A percentile compares a stretch with the other conserved stretches of the same genome.
These are phyloP conservation scores for Phanerochaete carnosa DNA, from an alignment of 768 basidiomycete species.

Conservation along the genomic window DNA sequence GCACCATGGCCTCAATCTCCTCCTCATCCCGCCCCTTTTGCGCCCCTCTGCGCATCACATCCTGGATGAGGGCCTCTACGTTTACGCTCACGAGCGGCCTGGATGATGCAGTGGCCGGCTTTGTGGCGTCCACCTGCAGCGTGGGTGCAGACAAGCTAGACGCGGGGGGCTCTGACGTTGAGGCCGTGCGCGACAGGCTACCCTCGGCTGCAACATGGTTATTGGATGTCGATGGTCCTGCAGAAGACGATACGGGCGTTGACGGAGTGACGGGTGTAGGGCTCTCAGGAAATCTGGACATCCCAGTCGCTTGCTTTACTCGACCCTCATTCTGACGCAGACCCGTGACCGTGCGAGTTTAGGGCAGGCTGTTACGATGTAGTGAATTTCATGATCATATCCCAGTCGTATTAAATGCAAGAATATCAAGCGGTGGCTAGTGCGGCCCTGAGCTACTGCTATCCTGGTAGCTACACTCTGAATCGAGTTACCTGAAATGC, in stretches of 20 bases:
- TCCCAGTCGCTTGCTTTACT: conserved; percentile 28
- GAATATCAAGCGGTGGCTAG: no score
- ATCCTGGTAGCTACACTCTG: background rate
- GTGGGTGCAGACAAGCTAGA: background rate
- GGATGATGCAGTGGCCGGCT: conserved; percentile 1
- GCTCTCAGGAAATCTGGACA: conserved; percentile 22
- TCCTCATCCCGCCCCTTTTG: conserved; percentile 43
- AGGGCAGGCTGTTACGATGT: conserved; percentile 15
- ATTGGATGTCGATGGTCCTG: conserved; percentile 7
- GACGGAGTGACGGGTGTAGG: conserved; percentile 15
- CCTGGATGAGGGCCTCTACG: conserved; percentile 17
- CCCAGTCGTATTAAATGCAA: no score
- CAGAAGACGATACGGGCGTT: conserved; percentile 11
- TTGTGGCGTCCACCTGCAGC: background rate
- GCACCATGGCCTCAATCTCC: conserved; percentile 45
- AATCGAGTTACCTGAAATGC: background rate
- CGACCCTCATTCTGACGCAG: conserved; percentile 21
- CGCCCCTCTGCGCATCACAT: conserved; percentile 11
- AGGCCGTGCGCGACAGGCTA: conserved; percentile 1
- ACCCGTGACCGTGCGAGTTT: conserved; percentile 25
- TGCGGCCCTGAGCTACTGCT: background rate
- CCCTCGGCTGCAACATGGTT: conserved; percentile 1
- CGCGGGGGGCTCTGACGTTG: conserved; percentile 7
- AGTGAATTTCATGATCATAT: no score
- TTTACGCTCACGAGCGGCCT: conserved; percentile 13